Evolutionary conservation across 148 eudicot species (phyloP), one percentile per base, ranked within the genome.

Genomic region (Amaranthus cruentus): DNA sequence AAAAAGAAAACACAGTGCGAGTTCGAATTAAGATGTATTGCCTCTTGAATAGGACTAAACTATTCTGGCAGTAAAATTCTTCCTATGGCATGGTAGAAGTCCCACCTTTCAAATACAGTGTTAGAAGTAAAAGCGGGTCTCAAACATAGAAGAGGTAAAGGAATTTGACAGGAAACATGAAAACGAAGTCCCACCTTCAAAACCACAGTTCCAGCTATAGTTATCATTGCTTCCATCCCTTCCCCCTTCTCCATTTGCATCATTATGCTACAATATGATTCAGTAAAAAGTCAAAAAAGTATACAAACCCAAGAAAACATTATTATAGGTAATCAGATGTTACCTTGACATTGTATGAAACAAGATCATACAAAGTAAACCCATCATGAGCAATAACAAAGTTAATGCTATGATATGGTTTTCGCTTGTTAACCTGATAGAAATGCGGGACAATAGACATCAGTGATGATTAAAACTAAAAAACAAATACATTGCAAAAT

Each of bases 301-400:
- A 28, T 58, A 38, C 28, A 68, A 55, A 74, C 47, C 52, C 58
- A 46, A 21, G n/a, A 14, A 52, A 60, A 12, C 55, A 63, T 11
- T 38, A 6, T 21, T 10, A 46, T 44, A 8, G 0, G 15, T 9
- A 68, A 59, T 69, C 55, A 13, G n/a, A 58, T 14, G 12, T 68
- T 82, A 95, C 99, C 96, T 95, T 95, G 53, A 50, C 69, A 83
- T 95, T 95, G 85, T 92, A 95, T 7, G 99, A 88, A 47, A 95
- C 99, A 72, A 95, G 99, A 82, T 95, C 99, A 78, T 86, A 88
- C 78, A 95, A 82, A 46, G 99, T 90, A 85, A 95, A 95, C 61
- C 99, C 99, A 83, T 95, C 99, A 72, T 95, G 99, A 44, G 99
- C 99, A 73, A 95, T 88, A 68, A 92, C 76, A 76, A 95, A 95